phyloP scores from a whole-genome alignment of 2,329 filamentous ascomycete genomes.

The Paraconiothyrium sp. region DNA sequence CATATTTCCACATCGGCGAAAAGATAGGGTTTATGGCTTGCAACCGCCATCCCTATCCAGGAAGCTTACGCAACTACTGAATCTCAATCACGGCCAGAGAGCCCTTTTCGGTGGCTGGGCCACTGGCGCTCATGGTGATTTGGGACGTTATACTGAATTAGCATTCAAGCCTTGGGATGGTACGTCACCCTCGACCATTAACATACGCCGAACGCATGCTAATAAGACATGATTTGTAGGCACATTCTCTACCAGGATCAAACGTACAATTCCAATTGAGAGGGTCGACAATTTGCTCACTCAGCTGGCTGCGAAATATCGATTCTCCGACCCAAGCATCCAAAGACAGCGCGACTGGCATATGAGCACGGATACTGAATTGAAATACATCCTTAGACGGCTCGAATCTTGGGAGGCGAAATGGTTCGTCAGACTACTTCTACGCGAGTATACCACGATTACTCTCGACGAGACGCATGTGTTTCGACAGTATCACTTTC shows the following conservation, averaged over 20 bases:
- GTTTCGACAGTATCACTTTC: slow-evolving; percentile 70
- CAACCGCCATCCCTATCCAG: slow-evolving; percentile 69
- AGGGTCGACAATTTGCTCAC: slow-evolving; percentile 75
- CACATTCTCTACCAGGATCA: slow-evolving; percentile 39
- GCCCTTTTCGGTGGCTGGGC: slow-evolving; percentile 71
- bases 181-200: background rate
- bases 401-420: slow-evolving; percentile 75
- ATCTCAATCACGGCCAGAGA: slow-evolving; percentile 69
- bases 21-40: slow-evolving; percentile 80
- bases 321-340: slow-evolving; percentile 72
- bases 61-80: slow-evolving; percentile 73
- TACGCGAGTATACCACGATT: slow-evolving; percentile 79
- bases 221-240: slow-evolving; percentile 20
- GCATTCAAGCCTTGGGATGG: slow-evolving; percentile 68
- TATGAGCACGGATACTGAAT: slow-evolving; percentile 34
- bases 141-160: slow-evolving; percentile 75
- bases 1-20: slow-evolving; percentile 77
- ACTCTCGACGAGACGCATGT: slow-evolving; percentile 67
- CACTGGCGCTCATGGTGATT: slow-evolving; percentile 68
- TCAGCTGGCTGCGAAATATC: slow-evolving; percentile 72
- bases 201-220: background rate
- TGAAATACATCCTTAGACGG: slow-evolving; percentile 55
- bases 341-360: slow-evolving; percentile 31
- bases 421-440: slow-evolving; percentile 84
- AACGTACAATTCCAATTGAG: slow-evolving; percentile 66